Evolutionary conservation across 192 early-diverging fungal genomes (phyloP).

Genomic region (Backusella macrospora): DNA sequence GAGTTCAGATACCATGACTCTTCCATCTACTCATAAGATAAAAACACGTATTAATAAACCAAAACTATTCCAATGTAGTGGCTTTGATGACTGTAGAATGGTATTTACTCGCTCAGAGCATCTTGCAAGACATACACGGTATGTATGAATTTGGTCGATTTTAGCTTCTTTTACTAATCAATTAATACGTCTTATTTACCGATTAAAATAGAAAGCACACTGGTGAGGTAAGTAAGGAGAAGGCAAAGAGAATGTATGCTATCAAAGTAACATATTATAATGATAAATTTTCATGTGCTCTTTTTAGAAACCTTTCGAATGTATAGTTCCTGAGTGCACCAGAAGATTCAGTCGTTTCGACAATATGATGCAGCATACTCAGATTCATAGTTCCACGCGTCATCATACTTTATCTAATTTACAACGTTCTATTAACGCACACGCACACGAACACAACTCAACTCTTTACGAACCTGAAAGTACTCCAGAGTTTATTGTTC

Average conservation of each 20-base stretch:
- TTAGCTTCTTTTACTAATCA: not conserved
- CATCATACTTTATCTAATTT: not conserved
- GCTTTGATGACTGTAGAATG: conserved; percentile 56
- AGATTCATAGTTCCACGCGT: conserved; percentile 57
- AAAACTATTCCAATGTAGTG: conserved; percentile 53
- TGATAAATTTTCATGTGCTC: not conserved
- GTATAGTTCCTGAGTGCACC: conserved; percentile 63
- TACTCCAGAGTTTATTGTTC: not conserved
- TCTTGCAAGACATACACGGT: conserved; percentile 53
- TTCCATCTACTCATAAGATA: conserved; percentile 5
- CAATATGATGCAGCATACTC: conserved; percentile 81
- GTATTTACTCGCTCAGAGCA: conserved; percentile 59
- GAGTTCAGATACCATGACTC: conserved; percentile 7
- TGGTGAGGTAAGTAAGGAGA: conserved; percentile 21
- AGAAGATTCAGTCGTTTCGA: conserved; percentile 76
- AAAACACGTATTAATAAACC: not conserved
- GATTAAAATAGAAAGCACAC: conserved; percentile 32
- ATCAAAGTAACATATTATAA: not conserved
- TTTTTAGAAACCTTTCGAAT: conserved; percentile 71
- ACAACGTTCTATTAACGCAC: not conserved
- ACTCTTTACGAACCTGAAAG: not conserved
- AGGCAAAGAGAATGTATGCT: not conserved
- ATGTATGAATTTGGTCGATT: not conserved
- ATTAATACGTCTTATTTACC: not conserved
- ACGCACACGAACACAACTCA: not conserved